Evolutionary conservation across 805 yeast genomes (phyloP), one percentile per base, ranked within the genome.

Genomic region (Kazachstania bromeliacearum): DNA sequence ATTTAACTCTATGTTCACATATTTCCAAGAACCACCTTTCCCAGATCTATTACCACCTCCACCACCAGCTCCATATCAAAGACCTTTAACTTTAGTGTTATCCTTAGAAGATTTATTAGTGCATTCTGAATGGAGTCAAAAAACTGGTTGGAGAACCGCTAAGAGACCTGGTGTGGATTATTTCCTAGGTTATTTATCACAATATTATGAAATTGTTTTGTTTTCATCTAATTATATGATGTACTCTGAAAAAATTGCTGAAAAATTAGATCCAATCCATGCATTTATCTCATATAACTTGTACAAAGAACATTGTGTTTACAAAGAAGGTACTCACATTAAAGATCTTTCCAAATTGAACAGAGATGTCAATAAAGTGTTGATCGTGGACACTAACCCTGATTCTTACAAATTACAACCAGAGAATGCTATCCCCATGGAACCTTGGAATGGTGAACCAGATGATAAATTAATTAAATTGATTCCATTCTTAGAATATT

Each of bases 111-210:
- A 92, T 53, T 66, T 92, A 41, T 71, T 92, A 55, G 75, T 89
- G 39, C 96, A 92, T 59, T 78, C 94, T 27, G 84, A 81, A 44
- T 92, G 98, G 98, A 74, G 84, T 39, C 75, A 85, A 47, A 77
- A 84, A 60, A 71, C 76, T 56, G 98, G 98, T 37, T 92, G 99
- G 99, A 79, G 92, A 66, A 89, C 96, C 12, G 97, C 95, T 21
- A 92, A 92, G 70, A 85, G 99, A 67, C 97, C 98, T 23, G 99
- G 98, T 44, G 78, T 85, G 42, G 98, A 94, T 62, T 92, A 92
- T 68, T 92, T 92, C 65, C 67, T 92, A 57, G 95, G 94, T 20
- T 92, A 92, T 63, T 68, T 92, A 50, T 83, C 96, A 6, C 95
- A 85, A 64, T 89, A 87, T 68, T 92, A 89, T 63, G 99, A 92